Evolutionary conservation across 306 rosid species (phyloP).

Genomic region (Vachellia collinsii): DNA sequence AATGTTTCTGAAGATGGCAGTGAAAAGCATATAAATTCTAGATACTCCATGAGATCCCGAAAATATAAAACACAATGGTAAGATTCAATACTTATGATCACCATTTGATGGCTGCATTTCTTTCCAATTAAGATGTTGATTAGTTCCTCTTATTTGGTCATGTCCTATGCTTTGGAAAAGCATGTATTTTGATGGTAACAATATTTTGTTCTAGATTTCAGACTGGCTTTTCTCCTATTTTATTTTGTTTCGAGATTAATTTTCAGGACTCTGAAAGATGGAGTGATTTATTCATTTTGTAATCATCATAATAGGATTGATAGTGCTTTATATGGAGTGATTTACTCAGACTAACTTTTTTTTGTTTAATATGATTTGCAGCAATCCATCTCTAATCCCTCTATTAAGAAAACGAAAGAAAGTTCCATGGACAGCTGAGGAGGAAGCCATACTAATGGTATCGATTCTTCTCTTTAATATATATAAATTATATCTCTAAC

Average conservation of each 20-base stretch:
- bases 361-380: slow-evolving; percentile 44
- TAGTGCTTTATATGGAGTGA: background rate
- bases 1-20: slow-evolving; percentile 39
- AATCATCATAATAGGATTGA: background rate
- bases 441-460: slow-evolving; percentile 67
- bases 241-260: background rate
- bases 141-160: slow-evolving; percentile 28
- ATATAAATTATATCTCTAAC: slow-evolving; percentile 9
- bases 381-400: slow-evolving; percentile 42
- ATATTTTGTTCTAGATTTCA: slow-evolving; percentile 1
- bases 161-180: slow-evolving; percentile 8
- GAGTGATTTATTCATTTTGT: background rate
- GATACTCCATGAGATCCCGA: slow-evolving; percentile 38
- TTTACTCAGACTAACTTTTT: background rate
- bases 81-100: slow-evolving; percentile 38
- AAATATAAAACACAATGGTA: slow-evolving; percentile 38
- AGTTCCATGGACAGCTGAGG: slow-evolving; percentile 61
- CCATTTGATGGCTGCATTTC: slow-evolving; percentile 7
- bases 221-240: background rate
- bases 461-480: slow-evolving; percentile 19
- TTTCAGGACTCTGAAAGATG: background rate
- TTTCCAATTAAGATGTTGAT: slow-evolving; percentile 16
- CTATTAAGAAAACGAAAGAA: slow-evolving; percentile 42
- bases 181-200: slow-evolving; percentile 16
- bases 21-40: slow-evolving; percentile 37